Evolutionary conservation across 257 asterid genomes (phyloP).

Genomic region (Agastache rugosa): DNA sequence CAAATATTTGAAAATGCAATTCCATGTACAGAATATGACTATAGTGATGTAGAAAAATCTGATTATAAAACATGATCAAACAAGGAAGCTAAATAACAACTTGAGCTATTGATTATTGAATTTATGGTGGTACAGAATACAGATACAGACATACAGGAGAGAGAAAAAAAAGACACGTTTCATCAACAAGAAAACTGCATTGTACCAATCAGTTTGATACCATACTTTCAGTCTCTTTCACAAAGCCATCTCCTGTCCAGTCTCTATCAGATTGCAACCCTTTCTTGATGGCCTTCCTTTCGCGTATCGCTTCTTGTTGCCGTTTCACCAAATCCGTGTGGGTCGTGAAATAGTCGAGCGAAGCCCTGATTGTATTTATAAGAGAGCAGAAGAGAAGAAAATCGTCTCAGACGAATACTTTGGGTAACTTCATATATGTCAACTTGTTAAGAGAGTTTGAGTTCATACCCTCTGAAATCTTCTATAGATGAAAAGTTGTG

Average conservation of each 20-base stretch:
- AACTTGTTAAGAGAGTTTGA: background rate
- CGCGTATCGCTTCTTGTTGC: constrained; percentile 74
- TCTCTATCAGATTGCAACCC: constrained; percentile 89
- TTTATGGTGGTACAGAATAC: constrained; percentile 11
- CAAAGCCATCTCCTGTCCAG: constrained; percentile 98
- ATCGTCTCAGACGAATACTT: background rate
- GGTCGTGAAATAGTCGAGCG: constrained; percentile 74
- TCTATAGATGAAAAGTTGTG: constrained; percentile 79
- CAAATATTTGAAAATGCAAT: background rate
- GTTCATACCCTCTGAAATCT: constrained; percentile 79
- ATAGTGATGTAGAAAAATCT: background rate
- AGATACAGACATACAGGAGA: background rate
- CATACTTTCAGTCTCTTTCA: constrained; percentile 87
- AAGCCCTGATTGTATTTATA: constrained; percentile 48
- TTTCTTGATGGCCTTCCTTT: constrained; percentile 72
- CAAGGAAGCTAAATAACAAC: background rate
- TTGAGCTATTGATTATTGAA: background rate
- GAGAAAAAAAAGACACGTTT: background rate
- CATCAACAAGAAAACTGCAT: background rate
- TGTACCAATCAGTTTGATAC: constrained; percentile 65
- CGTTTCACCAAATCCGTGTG: constrained; percentile 70
- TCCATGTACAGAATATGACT: background rate
- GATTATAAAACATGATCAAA: background rate
- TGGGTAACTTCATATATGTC: background rate
- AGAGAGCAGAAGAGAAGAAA: background rate